These are phyloP conservation scores for Astragalus glycyphyllos DNA, from an alignment of 306 rosid species.

Conservation along the genomic window DNA sequence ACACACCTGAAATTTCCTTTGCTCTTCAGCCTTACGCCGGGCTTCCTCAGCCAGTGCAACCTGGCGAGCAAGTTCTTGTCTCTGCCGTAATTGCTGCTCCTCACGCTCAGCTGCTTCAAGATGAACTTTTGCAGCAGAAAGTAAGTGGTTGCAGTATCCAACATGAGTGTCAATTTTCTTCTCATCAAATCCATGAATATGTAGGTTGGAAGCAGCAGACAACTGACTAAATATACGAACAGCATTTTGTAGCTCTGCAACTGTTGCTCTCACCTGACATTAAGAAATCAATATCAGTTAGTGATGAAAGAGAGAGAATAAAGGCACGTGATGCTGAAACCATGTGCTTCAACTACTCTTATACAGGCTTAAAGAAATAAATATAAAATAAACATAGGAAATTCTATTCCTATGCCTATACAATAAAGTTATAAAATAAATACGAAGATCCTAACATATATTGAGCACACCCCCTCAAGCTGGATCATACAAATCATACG, in stretches of 20 bases:
- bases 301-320: neutral
- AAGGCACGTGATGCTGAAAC: too few relatives aligned
- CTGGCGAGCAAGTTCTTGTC: conserved; percentile 96
- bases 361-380: too few relatives aligned
- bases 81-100: conserved; percentile 90
- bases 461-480: too few relatives aligned
- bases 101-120: conserved; percentile 91
- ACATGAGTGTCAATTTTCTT: conserved; percentile 98
- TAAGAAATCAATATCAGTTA: conserved; percentile 38
- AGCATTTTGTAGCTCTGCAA: conserved; percentile 92
- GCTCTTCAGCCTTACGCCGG: conserved; percentile 96
- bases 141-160: conserved; percentile 91
- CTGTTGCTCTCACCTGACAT: conserved; percentile 87
- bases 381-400: too few relatives aligned
- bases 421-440: too few relatives aligned
- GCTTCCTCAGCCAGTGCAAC: conserved; percentile 95
- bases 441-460: too few relatives aligned
- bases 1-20: conserved; percentile 86
- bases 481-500: too few relatives aligned
- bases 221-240: conserved; percentile 94
- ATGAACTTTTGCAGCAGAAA: conserved; percentile 88
- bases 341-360: too few relatives aligned
- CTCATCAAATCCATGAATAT: conserved; percentile 98
- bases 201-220: conserved; percentile 99
- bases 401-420: too few relatives aligned